Percentiles rank a stretch among this genome's conserved stretches.
Conservation (phyloP, 805 yeast species). For the Barnettozyma siamensis region DNA sequence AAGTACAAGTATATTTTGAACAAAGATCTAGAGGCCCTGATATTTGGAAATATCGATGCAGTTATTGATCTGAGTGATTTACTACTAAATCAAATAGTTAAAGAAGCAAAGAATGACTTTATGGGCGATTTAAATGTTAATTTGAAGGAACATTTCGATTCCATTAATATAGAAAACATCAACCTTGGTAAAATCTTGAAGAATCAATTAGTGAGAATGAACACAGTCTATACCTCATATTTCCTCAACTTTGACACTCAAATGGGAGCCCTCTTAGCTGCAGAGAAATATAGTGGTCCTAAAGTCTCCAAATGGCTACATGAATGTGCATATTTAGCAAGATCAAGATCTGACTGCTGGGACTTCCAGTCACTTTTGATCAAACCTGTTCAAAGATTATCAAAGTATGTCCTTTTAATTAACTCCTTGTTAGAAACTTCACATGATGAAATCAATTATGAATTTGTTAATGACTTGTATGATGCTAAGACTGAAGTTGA, state of each 20-base stretch:
- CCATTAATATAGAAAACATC: slow-evolving; percentile 11
- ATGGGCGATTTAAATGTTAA: slow-evolving; percentile 6
- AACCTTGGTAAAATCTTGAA: slow-evolving; percentile 28
- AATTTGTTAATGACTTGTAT: slow-evolving; percentile 12
- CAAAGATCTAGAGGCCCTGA: slow-evolving; percentile 29
- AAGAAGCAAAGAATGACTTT: not conserved
- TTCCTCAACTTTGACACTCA: slow-evolving; percentile 28
- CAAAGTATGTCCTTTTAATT: slow-evolving; percentile 19
- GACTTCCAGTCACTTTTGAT: slow-evolving; percentile 28
- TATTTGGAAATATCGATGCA: slow-evolving; percentile 40
- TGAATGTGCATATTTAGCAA: slow-evolving; percentile 26
- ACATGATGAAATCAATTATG: slow-evolving; percentile 7
- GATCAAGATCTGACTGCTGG: slow-evolving; percentile 21
- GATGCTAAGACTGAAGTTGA: slow-evolving; percentile 17
- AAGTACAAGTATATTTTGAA: slow-evolving; percentile 28
- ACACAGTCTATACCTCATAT: slow-evolving; percentile 30
- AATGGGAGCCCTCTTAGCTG: slow-evolving; percentile 20
- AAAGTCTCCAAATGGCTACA: slow-evolving; percentile 30
- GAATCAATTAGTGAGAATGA: slow-evolving; percentile 28
- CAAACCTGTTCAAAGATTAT: slow-evolving; percentile 28
- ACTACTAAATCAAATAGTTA: slow-evolving; percentile 21
- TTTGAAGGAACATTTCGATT: slow-evolving; percentile 8
- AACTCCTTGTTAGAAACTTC: slow-evolving; percentile 14
- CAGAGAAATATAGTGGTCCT: slow-evolving; percentile 16
- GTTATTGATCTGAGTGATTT: slow-evolving; percentile 32